These are phyloP conservation scores for Trichaptum fuscoviolaceum DNA, from an alignment of 768 basidiomycete genomes.

Conservation along the genomic window DNA sequence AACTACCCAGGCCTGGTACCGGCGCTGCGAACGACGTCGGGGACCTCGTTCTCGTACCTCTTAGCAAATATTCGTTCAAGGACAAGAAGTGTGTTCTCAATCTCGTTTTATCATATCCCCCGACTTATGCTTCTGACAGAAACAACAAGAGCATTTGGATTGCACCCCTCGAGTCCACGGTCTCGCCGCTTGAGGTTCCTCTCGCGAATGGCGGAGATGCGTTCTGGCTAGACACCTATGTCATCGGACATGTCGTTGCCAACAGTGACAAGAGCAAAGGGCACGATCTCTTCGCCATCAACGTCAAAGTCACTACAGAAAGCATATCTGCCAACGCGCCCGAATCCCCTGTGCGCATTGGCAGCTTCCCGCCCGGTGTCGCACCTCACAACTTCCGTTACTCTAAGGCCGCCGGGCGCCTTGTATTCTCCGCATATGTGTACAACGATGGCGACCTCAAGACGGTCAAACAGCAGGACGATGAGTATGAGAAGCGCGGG, in stretches of 20 bases:
- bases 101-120: background rate
- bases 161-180: slow-evolving; percentile 48
- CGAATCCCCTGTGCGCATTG: slow-evolving; percentile 41
- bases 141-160: slow-evolving; percentile 67
- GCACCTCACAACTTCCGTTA: slow-evolving; percentile 65
- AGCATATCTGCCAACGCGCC: slow-evolving; percentile 31
- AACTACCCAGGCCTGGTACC: slow-evolving; percentile 59
- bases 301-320: slow-evolving; percentile 40
- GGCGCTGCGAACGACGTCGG: slow-evolving; percentile 66
- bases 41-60: slow-evolving; percentile 60
- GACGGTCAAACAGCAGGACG: slow-evolving; percentile 63
- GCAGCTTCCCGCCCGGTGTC: slow-evolving; percentile 62
- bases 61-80: slow-evolving; percentile 65
- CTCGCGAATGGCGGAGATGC: slow-evolving; percentile 65
- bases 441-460: slow-evolving; percentile 70
- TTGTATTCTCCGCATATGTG: slow-evolving; percentile 86
- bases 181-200: slow-evolving; percentile 49
- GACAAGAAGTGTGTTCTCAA: slow-evolving; percentile 58
- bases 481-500: slow-evolving; percentile 67
- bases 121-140: slow-evolving; percentile 30
- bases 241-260: slow-evolving; percentile 65
- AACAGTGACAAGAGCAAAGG: slow-evolving; percentile 42
- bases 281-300: slow-evolving; percentile 55
- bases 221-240: slow-evolving; percentile 73
- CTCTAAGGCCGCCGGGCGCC: slow-evolving; percentile 43